These are phyloP conservation scores for Trypanosomatidae sp. DNA, from an alignment of 208 protist genomes.

Conservation along the genomic window DNA sequence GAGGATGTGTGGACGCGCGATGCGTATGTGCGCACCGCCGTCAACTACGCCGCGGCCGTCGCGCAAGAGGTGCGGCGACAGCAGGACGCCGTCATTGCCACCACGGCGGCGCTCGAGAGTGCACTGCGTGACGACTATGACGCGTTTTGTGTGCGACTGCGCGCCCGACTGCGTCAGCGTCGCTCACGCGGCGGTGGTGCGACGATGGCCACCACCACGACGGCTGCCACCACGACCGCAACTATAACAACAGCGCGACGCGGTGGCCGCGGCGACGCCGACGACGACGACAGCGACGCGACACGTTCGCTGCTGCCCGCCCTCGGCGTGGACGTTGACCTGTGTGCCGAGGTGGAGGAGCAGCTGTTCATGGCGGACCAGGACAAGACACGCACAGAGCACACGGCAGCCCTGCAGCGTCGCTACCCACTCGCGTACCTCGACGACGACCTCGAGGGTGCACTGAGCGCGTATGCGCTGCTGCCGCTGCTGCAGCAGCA, in stretches of 20 bases:
- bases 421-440: slow-evolving; percentile 31
- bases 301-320: background rate
- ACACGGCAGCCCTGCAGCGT: slow-evolving; percentile 15
- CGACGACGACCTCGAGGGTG: slow-evolving; percentile 10
- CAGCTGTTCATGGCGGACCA: slow-evolving; percentile 15
- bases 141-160: slow-evolving; percentile 6
- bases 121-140: slow-evolving; percentile 5
- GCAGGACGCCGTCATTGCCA: slow-evolving; percentile 15
- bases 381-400: slow-evolving; percentile 14
- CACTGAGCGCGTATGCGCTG: slow-evolving; percentile 9
- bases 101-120: slow-evolving; percentile 12
- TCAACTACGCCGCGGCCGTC: slow-evolving; percentile 5
- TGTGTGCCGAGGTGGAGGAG: slow-evolving; percentile 1
- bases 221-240: too few relatives aligned
- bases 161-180: too few relatives aligned
- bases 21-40: background rate
- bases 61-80: slow-evolving; percentile 16
- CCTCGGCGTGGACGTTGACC: background rate
- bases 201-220: too few relatives aligned
- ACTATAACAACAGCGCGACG: too few relatives aligned
- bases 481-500: slow-evolving; percentile 7
- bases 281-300: background rate
- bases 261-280: background rate
- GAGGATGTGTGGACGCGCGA: slow-evolving; percentile 1
- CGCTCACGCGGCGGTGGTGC: too few relatives aligned